Evolutionary conservation across 805 yeast species (phyloP), one percentile per base, ranked within the genome.

Genomic region (Lachancea nothofagi): DNA sequence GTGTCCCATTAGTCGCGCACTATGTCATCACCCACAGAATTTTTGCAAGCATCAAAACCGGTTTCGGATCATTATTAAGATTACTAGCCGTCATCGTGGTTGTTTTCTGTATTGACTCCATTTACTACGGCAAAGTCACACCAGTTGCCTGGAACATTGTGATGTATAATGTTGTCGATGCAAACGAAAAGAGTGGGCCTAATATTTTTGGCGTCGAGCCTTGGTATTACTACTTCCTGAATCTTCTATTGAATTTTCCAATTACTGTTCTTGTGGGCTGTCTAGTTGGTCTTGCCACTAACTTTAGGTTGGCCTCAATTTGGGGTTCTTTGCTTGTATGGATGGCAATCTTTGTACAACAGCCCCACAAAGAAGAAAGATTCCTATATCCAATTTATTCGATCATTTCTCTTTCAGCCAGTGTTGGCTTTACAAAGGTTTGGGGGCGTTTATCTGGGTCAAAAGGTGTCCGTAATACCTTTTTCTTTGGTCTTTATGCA

Each of bases 281-380:
- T 8, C 9, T 59, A 3, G 35, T 61, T 21, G 60, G 65, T 25
- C 32, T 57, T 3, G 36, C 61, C 38, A 13, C 17, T 15, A 51
- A 57, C 29, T 31, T 43, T 32, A 46, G 47, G 27, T 22, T 55
- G 36, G 57, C 59, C 51, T 62, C 65, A 2, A 42, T 59, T n/a
- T 50, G 69, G 13, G 41, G 66, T 0, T 89, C 93, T 1, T 50
- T 83, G 19, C 36, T 72, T 2, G 27, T 83, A 0, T 90, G 97
- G 97, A 53, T 71, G 12, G 62, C 59, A 0, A 71, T 87, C 3
- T 86, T 90, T 55, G 67, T 70, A 44, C 44, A 65, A 4, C 96
- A 88, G 53, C 93, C 96, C 3, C 97, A 89, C 58, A 89, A 89
- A 58, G 97, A 89, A 57, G 97, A 90, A 59, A 70, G 97, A 45